Evolutionary conservation across 257 asterid species (phyloP).

Genomic region (Ehretia macrophylla): DNA sequence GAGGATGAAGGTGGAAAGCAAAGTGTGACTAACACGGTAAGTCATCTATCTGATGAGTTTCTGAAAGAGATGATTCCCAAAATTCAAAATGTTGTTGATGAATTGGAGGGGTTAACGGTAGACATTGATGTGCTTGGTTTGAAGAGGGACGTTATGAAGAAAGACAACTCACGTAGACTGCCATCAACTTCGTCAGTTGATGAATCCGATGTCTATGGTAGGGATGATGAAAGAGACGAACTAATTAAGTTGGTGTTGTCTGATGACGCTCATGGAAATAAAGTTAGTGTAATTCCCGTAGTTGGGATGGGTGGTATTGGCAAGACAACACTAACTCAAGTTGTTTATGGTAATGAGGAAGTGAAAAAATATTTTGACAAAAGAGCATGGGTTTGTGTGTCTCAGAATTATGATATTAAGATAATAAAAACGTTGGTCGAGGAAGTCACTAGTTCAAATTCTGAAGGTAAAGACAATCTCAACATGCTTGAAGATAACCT

Average conservation of each 20-base stretch:
- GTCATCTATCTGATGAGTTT: not conserved
- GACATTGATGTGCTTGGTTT: not conserved
- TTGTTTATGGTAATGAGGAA: too few relatives aligned
- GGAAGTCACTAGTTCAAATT: too few relatives aligned
- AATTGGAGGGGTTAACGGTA: constrained; percentile 1
- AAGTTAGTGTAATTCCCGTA: constrained; percentile 1
- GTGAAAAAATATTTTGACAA: too few relatives aligned
- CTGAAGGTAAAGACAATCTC: constrained; percentile 7
- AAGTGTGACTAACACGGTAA: not conserved
- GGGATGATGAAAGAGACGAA: constrained; percentile 7
- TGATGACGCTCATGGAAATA: not conserved
- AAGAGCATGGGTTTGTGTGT: too few relatives aligned
- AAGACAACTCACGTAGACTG: not conserved
- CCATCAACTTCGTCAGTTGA: constrained; percentile 17
- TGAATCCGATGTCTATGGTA: constrained; percentile 3
- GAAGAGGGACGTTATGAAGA: not conserved
- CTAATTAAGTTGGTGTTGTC: not conserved
- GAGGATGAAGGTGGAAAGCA: too few relatives aligned
- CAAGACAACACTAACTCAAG: too few relatives aligned
- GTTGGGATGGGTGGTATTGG: constrained; percentile 25
- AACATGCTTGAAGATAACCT: constrained; percentile 43
- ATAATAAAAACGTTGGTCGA: too few relatives aligned
- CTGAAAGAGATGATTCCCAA: not conserved
- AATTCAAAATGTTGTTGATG: too few relatives aligned
- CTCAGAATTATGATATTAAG: too few relatives aligned